Evolutionary conservation across 371 early-diverging fungal genomes (phyloP).

Genomic region (Mortierella sp.): DNA sequence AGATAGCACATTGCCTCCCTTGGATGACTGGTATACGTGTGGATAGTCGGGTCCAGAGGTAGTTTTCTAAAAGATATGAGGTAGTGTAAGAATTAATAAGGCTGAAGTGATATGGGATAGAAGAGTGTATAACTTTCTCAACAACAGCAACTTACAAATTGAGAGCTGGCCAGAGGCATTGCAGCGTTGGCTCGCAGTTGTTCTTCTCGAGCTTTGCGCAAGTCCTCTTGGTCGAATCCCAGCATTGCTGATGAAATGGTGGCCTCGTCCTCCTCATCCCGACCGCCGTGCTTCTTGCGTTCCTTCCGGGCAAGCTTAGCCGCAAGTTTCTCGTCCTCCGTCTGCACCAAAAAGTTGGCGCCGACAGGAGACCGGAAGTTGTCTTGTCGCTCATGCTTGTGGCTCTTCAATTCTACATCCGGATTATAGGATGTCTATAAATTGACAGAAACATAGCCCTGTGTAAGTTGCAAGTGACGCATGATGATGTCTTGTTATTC

Average conservation of each 20-base stretch:
- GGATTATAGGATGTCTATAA: constrained; percentile 33
- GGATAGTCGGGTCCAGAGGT: constrained; percentile 62
- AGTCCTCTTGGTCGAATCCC: constrained; percentile 66
- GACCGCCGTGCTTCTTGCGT: constrained; percentile 65
- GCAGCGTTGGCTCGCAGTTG: constrained; percentile 60
- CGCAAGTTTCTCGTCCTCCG: constrained; percentile 76
- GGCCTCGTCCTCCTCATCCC: constrained; percentile 64
- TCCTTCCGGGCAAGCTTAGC: constrained; percentile 79
- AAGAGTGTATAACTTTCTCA: not conserved
- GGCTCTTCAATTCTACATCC: constrained; percentile 32
- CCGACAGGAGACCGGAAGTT: constrained; percentile 29
- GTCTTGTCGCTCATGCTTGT: constrained; percentile 38
- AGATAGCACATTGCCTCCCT: constrained; percentile 66
- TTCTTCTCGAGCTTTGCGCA: constrained; percentile 68
- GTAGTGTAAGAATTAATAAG: not conserved
- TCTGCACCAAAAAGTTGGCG: constrained; percentile 70
- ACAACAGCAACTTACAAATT: constrained; percentile 16
- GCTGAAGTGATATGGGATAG: not conserved
- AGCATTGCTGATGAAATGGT: constrained; percentile 66
- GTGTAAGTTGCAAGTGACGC: not conserved
- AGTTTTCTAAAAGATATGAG: constrained; percentile 21
- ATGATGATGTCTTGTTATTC: not conserved
- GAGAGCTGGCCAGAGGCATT: constrained; percentile 52
- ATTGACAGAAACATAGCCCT: too few species aligned
- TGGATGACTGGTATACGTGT: constrained; percentile 70